These are phyloP conservation scores for Nannochloris sp. DNA, from an alignment of 139 green algal genomes.

Conservation along the genomic window DNA sequence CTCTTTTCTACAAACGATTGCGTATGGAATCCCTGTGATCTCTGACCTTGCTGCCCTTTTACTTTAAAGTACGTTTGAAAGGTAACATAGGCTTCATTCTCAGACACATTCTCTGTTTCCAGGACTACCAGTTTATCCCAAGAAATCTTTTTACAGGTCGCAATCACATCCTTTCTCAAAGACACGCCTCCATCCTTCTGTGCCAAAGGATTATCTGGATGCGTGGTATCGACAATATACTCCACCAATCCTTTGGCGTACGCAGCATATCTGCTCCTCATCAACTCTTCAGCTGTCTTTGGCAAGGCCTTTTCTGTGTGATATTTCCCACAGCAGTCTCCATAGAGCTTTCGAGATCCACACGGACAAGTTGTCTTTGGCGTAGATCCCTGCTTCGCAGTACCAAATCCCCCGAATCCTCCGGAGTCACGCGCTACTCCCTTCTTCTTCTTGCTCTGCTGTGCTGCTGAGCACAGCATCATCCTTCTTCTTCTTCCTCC, in stretches of 20 bases:
- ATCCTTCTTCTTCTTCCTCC: too few species aligned
- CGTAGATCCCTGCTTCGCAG: neutral
- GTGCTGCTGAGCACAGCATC: too few species aligned
- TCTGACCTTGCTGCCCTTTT: conserved; percentile 25
- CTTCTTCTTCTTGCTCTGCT: too few species aligned
- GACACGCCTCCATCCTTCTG: neutral
- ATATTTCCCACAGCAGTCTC: conserved; percentile 28
- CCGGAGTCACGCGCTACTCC: neutral
- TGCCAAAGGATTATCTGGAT: conserved; percentile 27
- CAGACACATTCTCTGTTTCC: neutral
- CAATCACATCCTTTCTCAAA: conserved; percentile 16
- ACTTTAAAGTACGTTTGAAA: conserved; percentile 35
- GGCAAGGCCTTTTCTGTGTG: conserved; percentile 19
- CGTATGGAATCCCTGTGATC: conserved; percentile 23
- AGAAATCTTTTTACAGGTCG: conserved; percentile 26
- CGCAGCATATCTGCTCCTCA: conserved; percentile 22
- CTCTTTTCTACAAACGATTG: conserved; percentile 27
- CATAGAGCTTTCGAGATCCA: conserved; percentile 12
- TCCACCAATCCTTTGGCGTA: conserved; percentile 28
- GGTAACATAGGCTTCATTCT: conserved; percentile 30
- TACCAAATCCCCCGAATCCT: neutral
- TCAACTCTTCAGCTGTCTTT: conserved; percentile 22
- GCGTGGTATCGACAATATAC: conserved; percentile 35
- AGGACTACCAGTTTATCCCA: conserved; percentile 33
- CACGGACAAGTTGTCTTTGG: conserved; percentile 22